Conservation (phyloP, 2,329 filamentous ascomycete species). For the Onygenales sp. region DNA sequence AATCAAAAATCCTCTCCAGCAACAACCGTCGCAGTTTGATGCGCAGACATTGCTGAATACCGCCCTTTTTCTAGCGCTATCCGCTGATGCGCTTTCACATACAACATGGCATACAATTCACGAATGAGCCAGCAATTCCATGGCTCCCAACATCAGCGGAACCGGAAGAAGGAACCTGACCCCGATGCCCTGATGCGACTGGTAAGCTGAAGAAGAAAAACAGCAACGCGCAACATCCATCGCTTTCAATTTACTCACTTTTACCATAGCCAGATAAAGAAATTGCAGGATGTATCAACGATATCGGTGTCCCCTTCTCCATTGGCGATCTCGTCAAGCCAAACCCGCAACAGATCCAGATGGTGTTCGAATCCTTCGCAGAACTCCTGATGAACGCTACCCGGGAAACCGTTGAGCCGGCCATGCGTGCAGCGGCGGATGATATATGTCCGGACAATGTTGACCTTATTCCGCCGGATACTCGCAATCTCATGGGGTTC, state of each 20-base stretch:
- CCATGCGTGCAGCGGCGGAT: conserved; percentile 85
- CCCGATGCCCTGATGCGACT: conserved; percentile 50
- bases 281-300: conserved; percentile 93
- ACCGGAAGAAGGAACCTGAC: conserved; percentile 47
- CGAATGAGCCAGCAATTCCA: conserved; percentile 44
- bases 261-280: conserved; percentile 53
- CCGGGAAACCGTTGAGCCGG: conserved; percentile 84
- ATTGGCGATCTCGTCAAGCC: conserved; percentile 85
- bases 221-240: background rate
- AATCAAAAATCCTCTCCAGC: conserved; percentile 6
- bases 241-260: conserved; percentile 1
- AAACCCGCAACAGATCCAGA: conserved; percentile 87
- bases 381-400: conserved; percentile 90
- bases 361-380: conserved; percentile 96
- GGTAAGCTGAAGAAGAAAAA: conserved; percentile 25
- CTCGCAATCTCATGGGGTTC: conserved; percentile 91
- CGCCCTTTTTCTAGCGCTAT: background rate
- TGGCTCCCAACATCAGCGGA: conserved; percentile 36
- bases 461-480: conserved; percentile 77
- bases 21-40: background rate
- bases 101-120: conserved; percentile 41
- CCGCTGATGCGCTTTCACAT: background rate
- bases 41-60: background rate
- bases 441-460: conserved; percentile 69
- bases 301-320: conserved; percentile 86